Base-by-base conservation (phyloP, 179 eudicot genomes). In the Drosera spatulata region DNA sequence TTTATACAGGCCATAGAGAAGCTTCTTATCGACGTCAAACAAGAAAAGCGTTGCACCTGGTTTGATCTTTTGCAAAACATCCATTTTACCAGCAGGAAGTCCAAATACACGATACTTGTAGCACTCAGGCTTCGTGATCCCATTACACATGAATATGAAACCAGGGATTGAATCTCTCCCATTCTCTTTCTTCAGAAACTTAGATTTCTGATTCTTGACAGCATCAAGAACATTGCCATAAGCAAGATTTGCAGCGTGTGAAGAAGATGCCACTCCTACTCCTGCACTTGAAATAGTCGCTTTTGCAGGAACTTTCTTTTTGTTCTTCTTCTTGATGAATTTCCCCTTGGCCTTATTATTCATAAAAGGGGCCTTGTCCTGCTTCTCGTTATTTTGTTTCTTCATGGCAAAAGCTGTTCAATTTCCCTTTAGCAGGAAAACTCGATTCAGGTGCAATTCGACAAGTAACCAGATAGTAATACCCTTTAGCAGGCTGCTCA, bases 71-170 rank as follows among this genome's bases (percentile, higher is more conserved):
- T 44, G 48, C 49, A 58, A 33, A 12, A 4, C 11, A 13, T 42
- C 48, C 8, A 58, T 22, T 41, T 41, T 10, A 4, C 61, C 61
- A 58, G 49, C 61, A 13, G 61, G 47, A 44, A 58, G 47, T 49
- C 61, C 61, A 44, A 58, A 58, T 3, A 58, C 61, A 58, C 47
- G 61, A 58, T 58, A n/a, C 22, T 4, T n/a, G 39, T 40, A 58
- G 48, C 61, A 58, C 49, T 58, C 61, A 2, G 61, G 61, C 49
- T 58, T 58, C 43, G 61, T 41, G 41, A 10, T 58, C 61, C 48
- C 49, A 44, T 58, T 58, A 11, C 61, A 58, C 61, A 58, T 58
- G 61, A 58, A 58, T 58, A 58, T 58, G 12, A 58, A 58, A 41
- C 61, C 61, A 7, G 47, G 13, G 13, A 41, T 41, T 8, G 11